Evolutionary conservation across 2,329 filamentous ascomycete species (phyloP).

Genomic region (Pochonia chlamydosporia): DNA sequence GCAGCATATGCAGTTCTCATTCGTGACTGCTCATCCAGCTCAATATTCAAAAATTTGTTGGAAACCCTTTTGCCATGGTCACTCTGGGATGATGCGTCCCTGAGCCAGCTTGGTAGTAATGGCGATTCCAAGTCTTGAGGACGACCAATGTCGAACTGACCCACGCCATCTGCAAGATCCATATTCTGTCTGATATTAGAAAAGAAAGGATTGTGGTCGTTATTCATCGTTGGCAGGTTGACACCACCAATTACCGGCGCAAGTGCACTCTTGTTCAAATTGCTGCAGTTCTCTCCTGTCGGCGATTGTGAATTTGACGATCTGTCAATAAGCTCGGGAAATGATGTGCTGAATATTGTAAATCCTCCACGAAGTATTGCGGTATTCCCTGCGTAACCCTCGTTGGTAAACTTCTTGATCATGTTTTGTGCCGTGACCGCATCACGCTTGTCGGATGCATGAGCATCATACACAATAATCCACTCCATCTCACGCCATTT

Average conservation of each 20-base stretch:
- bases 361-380: slow-evolving; percentile 82
- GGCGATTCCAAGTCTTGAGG: slow-evolving; percentile 40
- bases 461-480: slow-evolving; percentile 83
- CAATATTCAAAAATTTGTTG: slow-evolving; percentile 77
- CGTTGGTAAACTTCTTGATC: slow-evolving; percentile 83
- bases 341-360: slow-evolving; percentile 61
- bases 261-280: slow-evolving; percentile 37
- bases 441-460: slow-evolving; percentile 73
- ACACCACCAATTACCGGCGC: slow-evolving; percentile 83
- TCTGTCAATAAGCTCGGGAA: slow-evolving; percentile 58
- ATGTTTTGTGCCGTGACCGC: slow-evolving; percentile 77
- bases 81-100: slow-evolving; percentile 55
- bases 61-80: slow-evolving; percentile 78
- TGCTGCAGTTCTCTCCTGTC: background rate
- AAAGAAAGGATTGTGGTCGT: slow-evolving; percentile 82
- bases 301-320: slow-evolving; percentile 29
- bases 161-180: slow-evolving; percentile 89
- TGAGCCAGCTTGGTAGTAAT: slow-evolving; percentile 71
- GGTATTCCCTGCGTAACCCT: slow-evolving; percentile 70
- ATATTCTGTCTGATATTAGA: slow-evolving; percentile 95
- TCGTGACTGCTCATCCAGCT: slow-evolving; percentile 79
- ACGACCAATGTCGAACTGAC: slow-evolving; percentile 60
- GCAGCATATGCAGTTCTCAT: slow-evolving; percentile 73
- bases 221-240: slow-evolving; percentile 64
- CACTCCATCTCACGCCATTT: slow-evolving; percentile 68